phyloP scores from a whole-genome alignment of 192 early-diverging fungal genomes.

The Coemansia sp. region DNA sequence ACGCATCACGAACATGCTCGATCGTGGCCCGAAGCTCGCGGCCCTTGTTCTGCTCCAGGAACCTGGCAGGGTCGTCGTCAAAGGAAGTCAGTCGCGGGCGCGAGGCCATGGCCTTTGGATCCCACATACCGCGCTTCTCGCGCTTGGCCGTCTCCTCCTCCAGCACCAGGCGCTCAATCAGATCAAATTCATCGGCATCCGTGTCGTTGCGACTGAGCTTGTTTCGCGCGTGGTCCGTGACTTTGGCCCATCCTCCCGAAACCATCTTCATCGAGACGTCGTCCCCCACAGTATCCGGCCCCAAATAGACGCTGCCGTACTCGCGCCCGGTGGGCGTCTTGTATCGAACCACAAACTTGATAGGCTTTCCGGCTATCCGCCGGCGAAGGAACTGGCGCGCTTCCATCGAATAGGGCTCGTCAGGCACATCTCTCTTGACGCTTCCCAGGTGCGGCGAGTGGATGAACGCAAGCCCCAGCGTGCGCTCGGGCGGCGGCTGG shows the following conservation, averaged over 20 bases:
- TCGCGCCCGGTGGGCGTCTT: slow-evolving; percentile 52
- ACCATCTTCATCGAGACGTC: slow-evolving; percentile 70
- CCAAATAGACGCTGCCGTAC: slow-evolving; percentile 54
- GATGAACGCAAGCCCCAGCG: slow-evolving; percentile 76
- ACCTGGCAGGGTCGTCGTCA: slow-evolving; percentile 60
- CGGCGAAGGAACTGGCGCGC: slow-evolving; percentile 86
- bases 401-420: slow-evolving; percentile 86
- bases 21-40: slow-evolving; percentile 77
- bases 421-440: slow-evolving; percentile 64
- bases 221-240: slow-evolving; percentile 55
- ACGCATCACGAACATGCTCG: slow-evolving; percentile 93
- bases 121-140: slow-evolving; percentile 74
- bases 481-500: slow-evolving; percentile 80
- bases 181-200: slow-evolving; percentile 26
- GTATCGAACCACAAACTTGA: slow-evolving; percentile 65
- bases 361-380: slow-evolving; percentile 82
- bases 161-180: slow-evolving; percentile 48
- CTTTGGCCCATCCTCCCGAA: slow-evolving; percentile 80
- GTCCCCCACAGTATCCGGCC: slow-evolving; percentile 49
- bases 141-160: slow-evolving; percentile 70
- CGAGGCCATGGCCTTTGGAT: slow-evolving; percentile 43
- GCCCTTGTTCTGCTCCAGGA: slow-evolving; percentile 76
- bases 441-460: slow-evolving; percentile 78
- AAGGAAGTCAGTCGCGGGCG: slow-evolving; percentile 45
- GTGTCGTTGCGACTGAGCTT: slow-evolving; percentile 26